Conservation (phyloP, 2,329 filamentous ascomycete species). For the Xylaria sp. region DNA sequence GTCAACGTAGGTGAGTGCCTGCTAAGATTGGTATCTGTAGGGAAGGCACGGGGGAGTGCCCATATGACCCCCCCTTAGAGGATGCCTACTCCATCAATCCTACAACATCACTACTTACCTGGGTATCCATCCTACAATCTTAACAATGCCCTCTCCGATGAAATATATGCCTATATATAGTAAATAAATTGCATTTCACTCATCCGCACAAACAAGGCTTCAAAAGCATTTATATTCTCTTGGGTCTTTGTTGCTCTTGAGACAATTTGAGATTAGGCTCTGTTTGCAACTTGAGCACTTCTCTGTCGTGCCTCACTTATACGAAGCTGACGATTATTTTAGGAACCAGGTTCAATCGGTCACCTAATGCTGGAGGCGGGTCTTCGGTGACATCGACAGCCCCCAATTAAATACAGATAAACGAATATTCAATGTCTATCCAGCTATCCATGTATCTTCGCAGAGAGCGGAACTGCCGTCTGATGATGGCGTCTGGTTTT, state of each 20-base stretch:
- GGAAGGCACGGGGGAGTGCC: too few relatives aligned
- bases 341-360: neutral
- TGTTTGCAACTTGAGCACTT: slow-evolving; percentile 21
- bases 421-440: neutral
- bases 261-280: neutral
- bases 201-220: neutral
- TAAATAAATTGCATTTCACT: neutral
- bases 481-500: neutral
- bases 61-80: too few relatives aligned
- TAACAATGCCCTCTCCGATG: too few relatives aligned
- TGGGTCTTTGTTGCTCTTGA: slow-evolving; percentile 18
- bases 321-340: neutral
- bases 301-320: slow-evolving; percentile 2
- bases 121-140: too few relatives aligned
- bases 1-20: too few relatives aligned
- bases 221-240: neutral
- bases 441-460: neutral
- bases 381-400: neutral
- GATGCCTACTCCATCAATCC: too few relatives aligned
- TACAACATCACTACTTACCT: too few relatives aligned
- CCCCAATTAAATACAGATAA: neutral
- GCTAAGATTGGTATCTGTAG: too few relatives aligned
- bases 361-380: neutral
- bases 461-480: neutral
- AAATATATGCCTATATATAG: neutral